Base-by-base conservation (phyloP, 805 yeast species). In the Candida morakotiae region DNA sequence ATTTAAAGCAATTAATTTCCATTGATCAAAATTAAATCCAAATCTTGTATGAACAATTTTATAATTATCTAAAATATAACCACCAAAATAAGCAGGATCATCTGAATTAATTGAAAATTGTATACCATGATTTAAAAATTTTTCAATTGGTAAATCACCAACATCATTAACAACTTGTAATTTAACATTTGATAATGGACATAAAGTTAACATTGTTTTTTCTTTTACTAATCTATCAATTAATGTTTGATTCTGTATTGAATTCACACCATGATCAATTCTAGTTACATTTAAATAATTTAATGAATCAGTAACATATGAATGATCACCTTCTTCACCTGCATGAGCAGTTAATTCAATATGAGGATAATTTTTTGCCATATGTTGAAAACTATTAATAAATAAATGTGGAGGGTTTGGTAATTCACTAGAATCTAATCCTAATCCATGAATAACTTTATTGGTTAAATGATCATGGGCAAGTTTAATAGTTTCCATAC, bases 291-390 rank as follows among this genome's bases (percentile, higher is more conserved):
- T 68, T 40, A 83, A 69, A 32, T 67, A 40, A 48, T 82, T 81
- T 43, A 85, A 61, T 2, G 93, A 64, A 37, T 69, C 70, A 8
- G 62, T 41, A 19, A 85, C 84, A 47, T 67, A 83, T n/a, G 76
- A 71, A 28, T 87, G 79, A 45, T 82, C 86, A 37, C 91, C 94
- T 64, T 86, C 94, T 61, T 86, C 95, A 50, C 95, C 95, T 2
- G 93, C 94, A 52, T 86, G 95, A 2, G 95, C 91, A 25, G 94
- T 86, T 38, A 83, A 67, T 27, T 77, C 72, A 38, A 81, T 71
- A 17, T 73, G 61, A 17, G 81, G 77, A 51, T 67, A 74, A 28
- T 65, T 53, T 17, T 65, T 61, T 38, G 64, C 67, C 6, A 83
- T 71, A 15, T 55, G 50, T 8, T 58, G 48, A 55, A 80, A 86